Conservation (phyloP, 352 stramenopile species). For the Phytophthora cryptogea region DNA sequence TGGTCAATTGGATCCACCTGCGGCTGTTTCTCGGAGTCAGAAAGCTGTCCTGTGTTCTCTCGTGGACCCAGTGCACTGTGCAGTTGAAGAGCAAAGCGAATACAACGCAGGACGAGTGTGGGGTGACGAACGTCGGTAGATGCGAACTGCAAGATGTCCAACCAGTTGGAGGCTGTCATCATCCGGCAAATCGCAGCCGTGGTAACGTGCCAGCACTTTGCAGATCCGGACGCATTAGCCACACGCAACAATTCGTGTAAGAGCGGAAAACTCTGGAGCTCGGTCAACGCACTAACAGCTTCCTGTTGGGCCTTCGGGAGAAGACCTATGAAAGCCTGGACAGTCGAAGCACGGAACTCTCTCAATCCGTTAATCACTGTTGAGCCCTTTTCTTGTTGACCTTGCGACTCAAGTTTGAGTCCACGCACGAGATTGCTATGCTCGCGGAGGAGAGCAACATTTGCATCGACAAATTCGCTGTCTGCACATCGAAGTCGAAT, state of each 20-base stretch:
- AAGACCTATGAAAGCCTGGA: slow-evolving; percentile 21
- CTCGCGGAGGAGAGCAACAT: slow-evolving; percentile 9
- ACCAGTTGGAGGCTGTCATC: slow-evolving; percentile 38
- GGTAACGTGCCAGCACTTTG: slow-evolving; percentile 44
- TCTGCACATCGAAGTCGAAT: slow-evolving; percentile 24
- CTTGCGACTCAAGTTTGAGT: slow-evolving; percentile 5
- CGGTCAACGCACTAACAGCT: slow-evolving; percentile 8
- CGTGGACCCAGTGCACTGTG: slow-evolving; percentile 11
- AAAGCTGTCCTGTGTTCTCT: neutral
- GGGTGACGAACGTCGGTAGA: slow-evolving; percentile 35
- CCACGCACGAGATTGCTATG: slow-evolving; percentile 28
- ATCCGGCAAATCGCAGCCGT: slow-evolving; percentile 34
- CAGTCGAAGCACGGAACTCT: slow-evolving; percentile 5
- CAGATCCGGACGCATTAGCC: slow-evolving; percentile 18
- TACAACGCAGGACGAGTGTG: slow-evolving; percentile 37
- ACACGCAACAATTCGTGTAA: slow-evolving; percentile 33
- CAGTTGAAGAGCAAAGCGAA: slow-evolving; percentile 35
- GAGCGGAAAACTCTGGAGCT: slow-evolving; percentile 14
- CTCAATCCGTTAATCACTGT: slow-evolving; percentile 1
- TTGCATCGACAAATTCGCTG: slow-evolving; percentile 15
- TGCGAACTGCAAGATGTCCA: slow-evolving; percentile 32
- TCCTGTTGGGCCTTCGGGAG: slow-evolving; percentile 23
- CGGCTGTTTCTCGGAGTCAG: slow-evolving; percentile 9
- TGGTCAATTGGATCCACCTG: slow-evolving; percentile 17
- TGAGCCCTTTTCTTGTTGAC: slow-evolving; percentile 3